Evolutionary conservation across 306 rosid species (phyloP), one percentile per base, ranked within the genome.

Genomic region (Quercus ilex): DNA sequence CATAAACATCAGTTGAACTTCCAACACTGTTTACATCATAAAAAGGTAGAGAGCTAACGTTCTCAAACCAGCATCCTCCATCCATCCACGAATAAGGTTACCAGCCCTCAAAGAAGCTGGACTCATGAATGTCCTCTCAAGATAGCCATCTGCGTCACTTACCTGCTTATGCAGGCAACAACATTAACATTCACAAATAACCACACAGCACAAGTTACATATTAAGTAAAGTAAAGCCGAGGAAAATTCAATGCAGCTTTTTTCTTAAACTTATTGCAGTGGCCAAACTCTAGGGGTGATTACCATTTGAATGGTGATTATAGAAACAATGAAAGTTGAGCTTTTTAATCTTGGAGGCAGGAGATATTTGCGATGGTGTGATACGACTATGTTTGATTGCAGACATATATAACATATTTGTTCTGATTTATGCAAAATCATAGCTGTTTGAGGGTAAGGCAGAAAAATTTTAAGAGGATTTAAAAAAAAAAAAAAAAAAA

Each of bases 21-120:
- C 73, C 31, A 77, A 78, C 68, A 77, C 25, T 25, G 23, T 72
- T 46, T 17, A 74, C 60, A 78, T 68, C 13, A 53, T 67, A 84
- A 52, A 58, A 80, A 81, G 63, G 79, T 71, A 83, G 87, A 87
- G 83, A 78, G 80, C 98, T 87, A 65, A 95, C 99, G 96, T 95
- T 91, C 90, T 89, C 91, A 95, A 91, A 72, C 96, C 97, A 69
- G 98, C 95, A 81, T 92, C 99, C 78, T 87, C 99, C 99, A 95
- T 95, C 99, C 99, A 95, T 80, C 72, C 80, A 11, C 76, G 87
- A 75, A 91, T 85, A 74, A 90, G 64, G 76, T 83, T 75, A 31
- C 89, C 87, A 7, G 94, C 99, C 85, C 82, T 92, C 77, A 85
- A 64, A 5, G 99, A 81, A 55, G 99, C 98, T 62, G 94, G 92